Conservation (phyloP, 441 rosid species). For the Aleurites moluccanus region DNA sequence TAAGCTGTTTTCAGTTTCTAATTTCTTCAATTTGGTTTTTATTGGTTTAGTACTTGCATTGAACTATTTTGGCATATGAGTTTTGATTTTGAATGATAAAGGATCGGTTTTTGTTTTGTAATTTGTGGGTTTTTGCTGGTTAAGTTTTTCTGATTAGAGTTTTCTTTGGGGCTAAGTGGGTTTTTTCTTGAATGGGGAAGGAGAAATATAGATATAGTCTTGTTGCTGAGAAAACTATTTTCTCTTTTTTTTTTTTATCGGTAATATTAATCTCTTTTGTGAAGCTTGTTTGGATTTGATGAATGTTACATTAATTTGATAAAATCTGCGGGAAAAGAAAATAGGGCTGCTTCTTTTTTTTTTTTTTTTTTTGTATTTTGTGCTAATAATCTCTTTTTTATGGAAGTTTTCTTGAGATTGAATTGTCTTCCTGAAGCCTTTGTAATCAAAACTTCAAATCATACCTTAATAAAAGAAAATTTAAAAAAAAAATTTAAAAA, state of each 20-base stretch:
- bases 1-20: not conserved
- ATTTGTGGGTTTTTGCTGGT: constrained; percentile 19
- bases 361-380: no score
- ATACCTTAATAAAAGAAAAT: no score
- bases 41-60: not conserved
- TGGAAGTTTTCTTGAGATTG: not conserved
- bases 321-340: not conserved
- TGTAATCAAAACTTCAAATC: no score
- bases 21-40: not conserved
- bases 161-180: constrained; percentile 17
- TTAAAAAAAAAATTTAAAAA: no score
- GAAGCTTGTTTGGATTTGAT: not conserved
- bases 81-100: constrained; percentile 18
- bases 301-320: not conserved
- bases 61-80: constrained; percentile 17
- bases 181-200: not conserved
- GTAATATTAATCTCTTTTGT: no score
- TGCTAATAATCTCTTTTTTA: not conserved
- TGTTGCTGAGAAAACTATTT: not conserved
- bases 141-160: constrained; percentile 15
- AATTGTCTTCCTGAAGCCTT: not conserved
- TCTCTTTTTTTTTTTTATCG: not conserved
- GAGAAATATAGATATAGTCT: not conserved
- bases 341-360: not conserved
- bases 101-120: constrained; percentile 15